These are phyloP conservation scores for Mariannaea sp. DNA, from an alignment of 2,329 filamentous ascomycete species.

Conservation along the genomic window DNA sequence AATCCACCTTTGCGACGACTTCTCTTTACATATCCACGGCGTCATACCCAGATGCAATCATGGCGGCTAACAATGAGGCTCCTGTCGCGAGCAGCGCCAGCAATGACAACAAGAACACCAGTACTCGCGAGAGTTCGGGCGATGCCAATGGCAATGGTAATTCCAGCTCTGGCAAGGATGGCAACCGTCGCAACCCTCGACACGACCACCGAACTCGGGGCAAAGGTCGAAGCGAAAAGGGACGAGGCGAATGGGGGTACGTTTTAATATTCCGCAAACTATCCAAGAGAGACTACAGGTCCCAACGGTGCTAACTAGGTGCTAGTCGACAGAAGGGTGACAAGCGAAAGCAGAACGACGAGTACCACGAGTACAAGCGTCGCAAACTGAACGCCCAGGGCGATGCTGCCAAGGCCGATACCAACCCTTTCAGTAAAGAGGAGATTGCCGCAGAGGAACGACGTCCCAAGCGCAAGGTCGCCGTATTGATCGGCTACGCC, in stretches of 20 bases:
- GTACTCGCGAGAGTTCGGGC: conserved; percentile 23
- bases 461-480: conserved; percentile 93
- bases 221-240: conserved; percentile 39
- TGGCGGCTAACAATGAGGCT: conserved; percentile 41
- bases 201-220: conserved; percentile 38
- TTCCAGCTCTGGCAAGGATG: conserved; percentile 29
- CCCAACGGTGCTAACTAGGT: conserved; percentile 44
- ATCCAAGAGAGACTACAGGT: conserved; percentile 19
- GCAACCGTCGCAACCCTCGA: conserved; percentile 37
- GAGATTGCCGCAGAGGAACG: conserved; percentile 88
- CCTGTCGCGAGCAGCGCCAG: conserved; percentile 34
- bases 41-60: conserved; percentile 40
- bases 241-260: conserved; percentile 41
- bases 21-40: conserved; percentile 2
- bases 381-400: conserved; percentile 47
- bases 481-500: conserved; percentile 92
- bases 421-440: conserved; percentile 66
- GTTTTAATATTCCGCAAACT: conserved; percentile 10
- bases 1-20: neutral
- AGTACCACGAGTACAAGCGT: conserved; percentile 49
- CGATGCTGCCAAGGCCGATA: conserved; percentile 38
- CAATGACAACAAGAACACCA: conserved; percentile 27
- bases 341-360: conserved; percentile 47
- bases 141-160: conserved; percentile 27
- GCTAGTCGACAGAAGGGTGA: conserved; percentile 44